These are phyloP conservation scores for Onygenales sp. DNA, from an alignment of 2,329 filamentous ascomycete genomes.

Conservation along the genomic window DNA sequence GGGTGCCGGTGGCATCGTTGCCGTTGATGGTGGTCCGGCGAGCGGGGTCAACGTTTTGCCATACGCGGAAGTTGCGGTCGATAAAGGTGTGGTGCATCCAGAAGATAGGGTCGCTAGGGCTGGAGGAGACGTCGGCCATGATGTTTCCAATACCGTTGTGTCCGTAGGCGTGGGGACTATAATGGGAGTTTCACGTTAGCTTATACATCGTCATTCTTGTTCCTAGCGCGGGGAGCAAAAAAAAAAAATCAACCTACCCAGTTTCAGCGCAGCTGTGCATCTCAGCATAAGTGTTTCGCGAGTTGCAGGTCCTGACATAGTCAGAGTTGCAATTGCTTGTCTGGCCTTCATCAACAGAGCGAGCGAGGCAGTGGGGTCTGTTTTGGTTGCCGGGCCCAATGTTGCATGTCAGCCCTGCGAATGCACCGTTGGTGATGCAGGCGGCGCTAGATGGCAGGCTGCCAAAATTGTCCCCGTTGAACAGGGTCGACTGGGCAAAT, in stretches of 20 bases:
- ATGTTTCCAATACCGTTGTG: slow-evolving; percentile 2
- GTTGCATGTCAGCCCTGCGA: slow-evolving; percentile 3
- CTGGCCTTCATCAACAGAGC: not conserved
- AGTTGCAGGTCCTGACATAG: not conserved
- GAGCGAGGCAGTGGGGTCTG: not conserved
- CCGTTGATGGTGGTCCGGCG: slow-evolving; percentile 4
- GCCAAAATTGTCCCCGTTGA: slow-evolving; percentile 3
- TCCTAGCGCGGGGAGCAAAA: not conserved
- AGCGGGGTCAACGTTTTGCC: slow-evolving; percentile 30
- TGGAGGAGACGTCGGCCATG: slow-evolving; percentile 30
- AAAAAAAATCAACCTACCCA: not conserved
- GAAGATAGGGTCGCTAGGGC: slow-evolving; percentile 37
- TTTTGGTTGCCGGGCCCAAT: slow-evolving; percentile 1
- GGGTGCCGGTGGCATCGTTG: not conserved
- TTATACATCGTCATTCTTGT: not conserved
- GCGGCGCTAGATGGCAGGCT: not conserved
- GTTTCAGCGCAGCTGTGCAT: slow-evolving; percentile 3
- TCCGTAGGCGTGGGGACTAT: slow-evolving; percentile 1
- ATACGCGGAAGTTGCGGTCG: slow-evolving; percentile 39
- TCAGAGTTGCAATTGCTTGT: not conserved
- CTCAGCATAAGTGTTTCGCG: not conserved
- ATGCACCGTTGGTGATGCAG: slow-evolving; percentile 2
- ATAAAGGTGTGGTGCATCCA: slow-evolving; percentile 39
- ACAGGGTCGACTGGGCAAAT: slow-evolving; percentile 2
- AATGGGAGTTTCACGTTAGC: not conserved